phyloP scores from a whole-genome alignment of 73 alveolate species.

The Tetrahymena malaccensis region DNA sequence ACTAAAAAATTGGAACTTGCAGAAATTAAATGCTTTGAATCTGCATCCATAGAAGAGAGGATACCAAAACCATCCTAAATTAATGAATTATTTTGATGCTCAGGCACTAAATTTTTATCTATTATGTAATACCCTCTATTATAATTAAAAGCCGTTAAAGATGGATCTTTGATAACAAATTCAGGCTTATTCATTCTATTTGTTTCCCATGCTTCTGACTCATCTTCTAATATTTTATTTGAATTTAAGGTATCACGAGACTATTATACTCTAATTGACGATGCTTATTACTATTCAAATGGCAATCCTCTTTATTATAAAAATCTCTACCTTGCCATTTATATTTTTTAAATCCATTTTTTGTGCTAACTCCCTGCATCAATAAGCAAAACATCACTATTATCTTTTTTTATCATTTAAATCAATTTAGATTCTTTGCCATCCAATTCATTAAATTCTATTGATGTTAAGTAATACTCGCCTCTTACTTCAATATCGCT shows the following conservation, averaged over 20 bases:
- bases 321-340: not conserved
- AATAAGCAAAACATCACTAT: not conserved
- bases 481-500: not conserved
- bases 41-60: not conserved
- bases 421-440: not conserved
- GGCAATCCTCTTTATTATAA: not conserved
- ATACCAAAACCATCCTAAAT: not conserved
- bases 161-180: not conserved
- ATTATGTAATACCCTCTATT: not conserved
- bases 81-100: not conserved
- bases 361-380: not conserved
- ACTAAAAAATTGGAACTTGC: not conserved
- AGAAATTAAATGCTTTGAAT: not conserved
- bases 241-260: not conserved
- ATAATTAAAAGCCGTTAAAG: not conserved
- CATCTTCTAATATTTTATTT: not conserved
- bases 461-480: not conserved
- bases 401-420: not conserved
- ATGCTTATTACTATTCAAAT: not conserved
- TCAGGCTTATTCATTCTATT: not conserved
- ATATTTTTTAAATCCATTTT: not conserved
- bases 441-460: not conserved
- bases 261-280: not conserved
- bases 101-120: not conserved
- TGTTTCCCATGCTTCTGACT: not conserved